These are phyloP conservation scores for Fusarium floridanum DNA, from an alignment of 2,329 filamentous ascomycete species.

Conservation along the genomic window DNA sequence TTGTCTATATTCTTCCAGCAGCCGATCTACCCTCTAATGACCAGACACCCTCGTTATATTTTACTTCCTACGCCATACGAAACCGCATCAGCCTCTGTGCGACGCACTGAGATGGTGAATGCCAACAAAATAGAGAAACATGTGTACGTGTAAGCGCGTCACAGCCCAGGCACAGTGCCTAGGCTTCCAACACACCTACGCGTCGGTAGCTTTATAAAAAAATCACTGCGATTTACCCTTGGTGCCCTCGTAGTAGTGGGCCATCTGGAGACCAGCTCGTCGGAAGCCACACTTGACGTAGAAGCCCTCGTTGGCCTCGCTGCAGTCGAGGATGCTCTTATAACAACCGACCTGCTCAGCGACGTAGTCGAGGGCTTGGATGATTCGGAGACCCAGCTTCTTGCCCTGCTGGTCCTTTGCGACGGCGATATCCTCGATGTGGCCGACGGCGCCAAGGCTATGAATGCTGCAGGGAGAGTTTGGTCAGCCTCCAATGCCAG, in stretches of 20 bases:
- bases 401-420: constrained; percentile 96
- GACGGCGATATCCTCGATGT: constrained; percentile 98
- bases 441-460: constrained; percentile 84
- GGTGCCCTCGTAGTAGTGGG: constrained; percentile 84
- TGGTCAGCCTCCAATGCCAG: constrained; percentile 32
- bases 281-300: constrained; percentile 98
- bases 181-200: neutral
- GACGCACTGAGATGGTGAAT: constrained; percentile 30
- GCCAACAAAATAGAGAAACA: constrained; percentile 18
- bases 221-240: constrained; percentile 60
- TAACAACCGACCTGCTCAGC: constrained; percentile 93
- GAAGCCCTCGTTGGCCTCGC: constrained; percentile 95
- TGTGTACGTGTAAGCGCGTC: neutral
- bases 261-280: constrained; percentile 94
- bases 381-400: constrained; percentile 92
- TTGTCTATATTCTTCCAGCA: constrained; percentile 36
- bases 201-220: constrained; percentile 14
- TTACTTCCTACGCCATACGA: constrained; percentile 47
- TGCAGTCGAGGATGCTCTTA: constrained; percentile 97
- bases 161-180: neutral
- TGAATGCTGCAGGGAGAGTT: constrained; percentile 71
- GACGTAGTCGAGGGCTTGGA: constrained; percentile 91
- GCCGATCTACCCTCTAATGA: constrained; percentile 32
- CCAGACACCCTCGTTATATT: constrained; percentile 41
- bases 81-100: constrained; percentile 43